Conservation (phyloP, 2,329 filamentous ascomycete genomes). For the Ambrosiella xylebori region DNA sequence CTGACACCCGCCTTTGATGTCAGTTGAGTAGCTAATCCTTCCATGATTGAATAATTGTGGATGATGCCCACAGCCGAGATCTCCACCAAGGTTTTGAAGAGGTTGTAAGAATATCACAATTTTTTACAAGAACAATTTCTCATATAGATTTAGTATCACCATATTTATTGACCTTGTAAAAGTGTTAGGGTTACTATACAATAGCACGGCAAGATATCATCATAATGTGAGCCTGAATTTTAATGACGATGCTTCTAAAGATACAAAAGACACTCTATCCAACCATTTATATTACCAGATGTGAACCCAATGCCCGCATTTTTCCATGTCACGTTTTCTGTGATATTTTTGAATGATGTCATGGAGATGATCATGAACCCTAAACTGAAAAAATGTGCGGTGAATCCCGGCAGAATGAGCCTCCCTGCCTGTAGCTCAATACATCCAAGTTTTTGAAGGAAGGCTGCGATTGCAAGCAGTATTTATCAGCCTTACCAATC, state of each 20-base stretch:
- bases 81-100: too few species aligned
- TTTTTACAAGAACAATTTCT: too few species aligned
- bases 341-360: neutral
- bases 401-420: constrained; percentile 8
- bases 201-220: neutral
- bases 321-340: too few species aligned
- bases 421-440: neutral
- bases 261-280: too few species aligned
- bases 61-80: neutral
- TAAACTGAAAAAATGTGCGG: constrained; percentile 6
- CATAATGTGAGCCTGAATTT: too few species aligned
- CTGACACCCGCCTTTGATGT: constrained; percentile 7
- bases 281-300: too few species aligned
- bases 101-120: too few species aligned
- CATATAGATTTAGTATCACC: too few species aligned
- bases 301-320: too few species aligned
- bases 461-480: constrained; percentile 9
- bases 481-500: constrained; percentile 3
- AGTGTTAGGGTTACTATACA: neutral
- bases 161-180: too few species aligned
- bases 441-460: constrained; percentile 6
- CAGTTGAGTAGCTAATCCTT: neutral
- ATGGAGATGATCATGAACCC: constrained; percentile 1
- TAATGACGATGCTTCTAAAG: too few species aligned
- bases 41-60: constrained; percentile 1